Percentiles rank a stretch among this genome's conserved stretches.
These are phyloP conservation scores for Leavenworthia alabamica DNA, from an alignment of 345 rosid genomes.

Conservation along the genomic window DNA sequence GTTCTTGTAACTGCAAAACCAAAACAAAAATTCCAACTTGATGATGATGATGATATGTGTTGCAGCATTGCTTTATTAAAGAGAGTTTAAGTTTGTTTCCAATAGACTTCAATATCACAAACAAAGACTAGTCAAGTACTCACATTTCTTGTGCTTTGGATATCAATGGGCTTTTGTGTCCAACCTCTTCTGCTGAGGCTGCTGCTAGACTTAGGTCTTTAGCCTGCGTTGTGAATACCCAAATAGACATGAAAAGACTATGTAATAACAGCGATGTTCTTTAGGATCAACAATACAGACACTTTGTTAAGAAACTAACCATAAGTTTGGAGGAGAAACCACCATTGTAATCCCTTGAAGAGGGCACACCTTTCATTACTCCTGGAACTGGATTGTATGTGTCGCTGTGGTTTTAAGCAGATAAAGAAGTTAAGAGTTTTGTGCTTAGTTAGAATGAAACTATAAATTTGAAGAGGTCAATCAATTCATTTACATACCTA, in stretches of 20 bases:
- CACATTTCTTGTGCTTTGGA: slow-evolving; percentile 62
- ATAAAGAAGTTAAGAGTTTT: background rate
- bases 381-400: slow-evolving; percentile 94
- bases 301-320: slow-evolving; percentile 38
- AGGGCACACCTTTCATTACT: slow-evolving; percentile 89
- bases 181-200: slow-evolving; percentile 57
- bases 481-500: slow-evolving; percentile 41
- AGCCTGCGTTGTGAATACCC: slow-evolving; percentile 45
- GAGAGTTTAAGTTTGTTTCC: background rate
- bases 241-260: background rate
- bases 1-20: slow-evolving; percentile 50
- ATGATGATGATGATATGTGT: background rate
- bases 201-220: slow-evolving; percentile 75
- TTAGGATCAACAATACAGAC: background rate
- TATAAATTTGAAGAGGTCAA: background rate
- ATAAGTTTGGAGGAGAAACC: slow-evolving; percentile 83
- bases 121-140: slow-evolving; percentile 24
- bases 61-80: background rate
- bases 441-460: background rate
- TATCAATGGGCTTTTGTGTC: slow-evolving; percentile 45
- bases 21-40: background rate
- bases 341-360: slow-evolving; percentile 68
- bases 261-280: background rate
- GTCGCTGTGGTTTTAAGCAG: slow-evolving; percentile 47
- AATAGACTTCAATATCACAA: background rate